Base-by-base conservation (phyloP, 179 eudicot species). In the Actinidia polygama region DNA sequence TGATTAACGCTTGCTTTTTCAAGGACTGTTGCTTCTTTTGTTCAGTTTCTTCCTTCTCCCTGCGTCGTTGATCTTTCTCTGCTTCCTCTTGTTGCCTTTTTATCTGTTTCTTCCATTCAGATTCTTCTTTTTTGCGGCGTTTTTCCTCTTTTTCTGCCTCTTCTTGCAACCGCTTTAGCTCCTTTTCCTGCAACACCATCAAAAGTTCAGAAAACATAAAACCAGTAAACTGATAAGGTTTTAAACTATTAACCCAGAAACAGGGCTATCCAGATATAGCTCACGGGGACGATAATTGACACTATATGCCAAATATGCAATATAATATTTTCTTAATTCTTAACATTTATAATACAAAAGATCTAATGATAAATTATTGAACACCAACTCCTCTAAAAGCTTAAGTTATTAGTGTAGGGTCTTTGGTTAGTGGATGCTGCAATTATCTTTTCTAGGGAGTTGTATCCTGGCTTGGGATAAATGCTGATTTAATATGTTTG, bases 11-110 rank as follows among this genome's bases (percentile, higher is more conserved):
- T 86, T 95, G 99, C 87, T 96, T 96, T 79, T 91, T 89, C 70
- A 95, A 73, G 72, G 93, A 75, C 21, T 85, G 92, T 83, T 89
- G 93, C 87, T 86, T 93, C 89, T 89, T 96, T 51, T 82, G 72
- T 77, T 90, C 98, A 85, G 98, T 90, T 82, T 95, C 95, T 92
- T 96, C 99, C 87, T 91, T 96, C 84, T 95, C 98, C 82, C 83
- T 88, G 26, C 94, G 94, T 5, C 93, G 88, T 73, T 86, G 98
- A 26, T 92, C 97, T 83, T 86, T 96, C 81, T 96, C 97, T n/a
- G 91, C 89, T 83, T 94, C 99, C 81, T 93, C 99, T 88, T 93
- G 97, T 91, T 91, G 91, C 87, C 90, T 89, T 85, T 85, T 95
- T 54, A 89, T 80, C 82, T 88, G 93, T 83, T 91, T 96, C 81